These are phyloP conservation scores for Trypanosoma platydactyli DNA, from an alignment of 208 protist species.

Conservation along the genomic window DNA sequence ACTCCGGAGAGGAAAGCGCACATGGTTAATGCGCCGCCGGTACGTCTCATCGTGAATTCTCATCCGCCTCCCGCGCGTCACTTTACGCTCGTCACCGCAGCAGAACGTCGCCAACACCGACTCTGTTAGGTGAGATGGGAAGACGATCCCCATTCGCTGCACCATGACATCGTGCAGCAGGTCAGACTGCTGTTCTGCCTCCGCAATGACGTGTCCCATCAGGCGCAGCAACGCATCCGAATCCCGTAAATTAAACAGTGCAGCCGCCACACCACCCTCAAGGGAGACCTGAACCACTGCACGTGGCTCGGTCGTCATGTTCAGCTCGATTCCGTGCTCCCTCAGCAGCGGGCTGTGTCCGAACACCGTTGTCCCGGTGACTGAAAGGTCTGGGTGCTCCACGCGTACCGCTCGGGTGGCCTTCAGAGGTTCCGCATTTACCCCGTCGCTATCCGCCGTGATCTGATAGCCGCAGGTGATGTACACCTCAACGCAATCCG, in stretches of 20 bases:
- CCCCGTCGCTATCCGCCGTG: conserved; percentile 6
- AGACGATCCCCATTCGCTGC: conserved; percentile 70
- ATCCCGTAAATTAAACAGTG: conserved; percentile 79
- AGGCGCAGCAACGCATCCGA: conserved; percentile 69
- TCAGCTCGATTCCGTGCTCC: conserved; percentile 40
- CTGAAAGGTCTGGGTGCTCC: conserved; percentile 47
- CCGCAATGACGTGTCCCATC: conserved; percentile 54
- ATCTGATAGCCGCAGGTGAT: conserved; percentile 65
- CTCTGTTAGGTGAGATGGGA: conserved; percentile 61
- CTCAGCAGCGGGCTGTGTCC: conserved; percentile 54
- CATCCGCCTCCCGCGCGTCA: conserved; percentile 43
- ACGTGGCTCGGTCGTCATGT: conserved; percentile 22
- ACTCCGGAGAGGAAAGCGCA: conserved; percentile 47
- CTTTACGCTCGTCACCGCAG: conserved; percentile 71
- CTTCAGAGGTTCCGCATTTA: conserved; percentile 4
- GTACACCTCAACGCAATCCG: conserved; percentile 60
- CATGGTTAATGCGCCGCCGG: conserved; percentile 67
- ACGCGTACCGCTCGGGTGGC: conserved; percentile 53
- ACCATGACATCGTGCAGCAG: conserved; percentile 76
- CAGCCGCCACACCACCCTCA: conserved; percentile 43
- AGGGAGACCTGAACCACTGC: conserved; percentile 65
- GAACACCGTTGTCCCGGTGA: conserved; percentile 53
- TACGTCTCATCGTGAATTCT: conserved; percentile 58
- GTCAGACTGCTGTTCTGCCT: conserved; percentile 67
- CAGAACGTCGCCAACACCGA: conserved; percentile 61